These are phyloP conservation scores for Phialemoniopsis sp. DNA, from an alignment of 2,329 filamentous ascomycete species.

Conservation along the genomic window DNA sequence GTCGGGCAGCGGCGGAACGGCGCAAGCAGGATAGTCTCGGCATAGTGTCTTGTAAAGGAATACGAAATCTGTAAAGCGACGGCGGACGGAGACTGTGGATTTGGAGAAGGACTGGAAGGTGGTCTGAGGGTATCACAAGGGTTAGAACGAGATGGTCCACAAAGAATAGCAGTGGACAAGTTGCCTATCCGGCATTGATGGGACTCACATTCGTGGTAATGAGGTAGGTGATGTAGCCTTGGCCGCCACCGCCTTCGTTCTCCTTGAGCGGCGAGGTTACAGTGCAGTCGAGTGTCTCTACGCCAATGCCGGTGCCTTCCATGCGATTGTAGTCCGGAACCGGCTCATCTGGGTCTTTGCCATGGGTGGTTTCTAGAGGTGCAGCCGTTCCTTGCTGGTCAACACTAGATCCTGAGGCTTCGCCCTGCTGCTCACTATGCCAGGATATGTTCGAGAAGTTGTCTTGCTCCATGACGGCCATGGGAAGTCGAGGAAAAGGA, in stretches of 20 bases:
- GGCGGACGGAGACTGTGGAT: slow-evolving; percentile 71
- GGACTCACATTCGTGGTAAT: slow-evolving; percentile 76
- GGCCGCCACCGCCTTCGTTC: slow-evolving; percentile 70
- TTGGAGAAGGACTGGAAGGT: slow-evolving; percentile 92
- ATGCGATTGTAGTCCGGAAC: slow-evolving; percentile 45
- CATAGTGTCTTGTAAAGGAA: slow-evolving; percentile 90
- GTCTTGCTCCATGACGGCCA: slow-evolving; percentile 54
- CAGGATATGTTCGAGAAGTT: slow-evolving; percentile 82
- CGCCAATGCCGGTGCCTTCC: slow-evolving; percentile 61
- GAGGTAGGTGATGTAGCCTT: slow-evolving; percentile 95
- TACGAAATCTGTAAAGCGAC: slow-evolving; percentile 96
- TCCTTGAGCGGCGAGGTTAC: slow-evolving; percentile 88
- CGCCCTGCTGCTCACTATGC: slow-evolving; percentile 58
- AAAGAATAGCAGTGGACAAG: background rate
- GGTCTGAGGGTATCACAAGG: slow-evolving; percentile 50
- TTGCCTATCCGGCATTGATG: too few relatives aligned
- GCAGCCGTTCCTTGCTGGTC: background rate
- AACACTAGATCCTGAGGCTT: slow-evolving; percentile 21
- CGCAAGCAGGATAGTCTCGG: slow-evolving; percentile 84
- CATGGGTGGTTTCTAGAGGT: too few relatives aligned
- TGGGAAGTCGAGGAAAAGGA: slow-evolving; percentile 8
- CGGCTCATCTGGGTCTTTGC: slow-evolving; percentile 25
- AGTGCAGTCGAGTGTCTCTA: slow-evolving; percentile 75
- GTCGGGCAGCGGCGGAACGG: slow-evolving; percentile 90
- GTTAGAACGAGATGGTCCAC: background rate